A percentile compares a stretch with the other conserved stretches of the same genome.
Conservation (phyloP, 768 basidiomycete genomes). For the Tricholoma sp. region DNA sequence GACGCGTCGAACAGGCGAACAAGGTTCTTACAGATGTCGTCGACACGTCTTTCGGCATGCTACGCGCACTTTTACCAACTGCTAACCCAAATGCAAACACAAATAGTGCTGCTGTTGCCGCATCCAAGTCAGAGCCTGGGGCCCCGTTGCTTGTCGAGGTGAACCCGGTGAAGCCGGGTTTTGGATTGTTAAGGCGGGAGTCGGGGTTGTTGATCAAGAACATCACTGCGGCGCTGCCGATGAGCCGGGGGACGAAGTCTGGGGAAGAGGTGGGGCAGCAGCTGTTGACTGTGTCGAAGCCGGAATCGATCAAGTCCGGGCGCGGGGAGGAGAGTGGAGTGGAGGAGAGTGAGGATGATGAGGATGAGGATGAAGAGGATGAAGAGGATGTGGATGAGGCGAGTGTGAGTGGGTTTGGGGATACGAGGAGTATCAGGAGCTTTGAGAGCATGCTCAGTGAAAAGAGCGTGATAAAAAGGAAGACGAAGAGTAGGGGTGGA, state of each 20-base stretch:
- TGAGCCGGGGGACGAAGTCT: conserved; percentile 36
- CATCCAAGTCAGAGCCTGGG: conserved; percentile 20
- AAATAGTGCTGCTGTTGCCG: background rate
- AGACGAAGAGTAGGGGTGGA: conserved; percentile 19
- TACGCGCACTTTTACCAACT: conserved; percentile 69
- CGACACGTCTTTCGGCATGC: conserved; percentile 84
- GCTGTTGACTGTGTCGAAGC: conserved; percentile 40
- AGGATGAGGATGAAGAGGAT: conserved; percentile 36
- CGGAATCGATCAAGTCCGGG: conserved; percentile 29
- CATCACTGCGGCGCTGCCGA: conserved; percentile 57
- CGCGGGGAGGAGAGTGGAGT: conserved; percentile 24
- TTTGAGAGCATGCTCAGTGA: conserved; percentile 82
- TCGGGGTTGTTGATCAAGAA: conserved; percentile 81
- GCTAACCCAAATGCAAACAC: background rate
- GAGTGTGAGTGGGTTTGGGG: conserved; percentile 37
- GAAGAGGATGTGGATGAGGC: conserved; percentile 36
- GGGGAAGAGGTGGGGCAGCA: conserved; percentile 42
- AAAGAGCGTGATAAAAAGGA: conserved; percentile 16
- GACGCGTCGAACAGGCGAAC: conserved; percentile 75
- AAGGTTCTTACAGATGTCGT: conserved; percentile 85
- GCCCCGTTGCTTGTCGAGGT: conserved; percentile 9
- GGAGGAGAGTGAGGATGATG: conserved; percentile 29
- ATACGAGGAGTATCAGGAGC: conserved; percentile 75
- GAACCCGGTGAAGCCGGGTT: conserved; percentile 42
- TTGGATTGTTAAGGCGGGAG: conserved; percentile 68